These are phyloP conservation scores for Podaxis mareebaensis DNA, from an alignment of 768 basidiomycete species.

Conservation along the genomic window DNA sequence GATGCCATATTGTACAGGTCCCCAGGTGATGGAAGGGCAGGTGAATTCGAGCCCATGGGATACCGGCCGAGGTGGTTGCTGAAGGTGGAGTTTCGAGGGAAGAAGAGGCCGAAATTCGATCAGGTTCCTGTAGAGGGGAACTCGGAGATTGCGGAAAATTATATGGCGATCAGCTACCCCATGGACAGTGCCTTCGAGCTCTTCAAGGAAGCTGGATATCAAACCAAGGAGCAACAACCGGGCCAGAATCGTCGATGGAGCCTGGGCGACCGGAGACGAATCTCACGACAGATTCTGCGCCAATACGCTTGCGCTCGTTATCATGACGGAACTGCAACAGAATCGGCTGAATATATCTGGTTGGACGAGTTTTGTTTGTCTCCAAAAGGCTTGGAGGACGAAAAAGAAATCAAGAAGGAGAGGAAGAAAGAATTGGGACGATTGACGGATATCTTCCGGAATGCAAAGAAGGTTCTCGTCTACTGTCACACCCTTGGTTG, in stretches of 20 bases:
- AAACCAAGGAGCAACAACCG: neutral
- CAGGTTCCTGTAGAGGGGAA: neutral
- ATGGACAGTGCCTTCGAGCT: neutral
- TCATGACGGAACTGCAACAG: neutral
- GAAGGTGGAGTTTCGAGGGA: neutral
- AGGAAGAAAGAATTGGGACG: neutral
- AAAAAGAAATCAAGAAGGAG: neutral
- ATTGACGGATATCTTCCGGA: neutral
- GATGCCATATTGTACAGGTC: constrained; percentile 1
- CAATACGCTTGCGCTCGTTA: neutral
- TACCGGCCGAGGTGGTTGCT: neutral
- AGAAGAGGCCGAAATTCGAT: neutral
- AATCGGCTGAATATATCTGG: neutral
- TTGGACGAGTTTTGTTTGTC: neutral
- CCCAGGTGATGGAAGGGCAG: neutral
- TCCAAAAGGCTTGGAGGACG: neutral
- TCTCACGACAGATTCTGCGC: neutral
- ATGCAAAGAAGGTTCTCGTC: neutral
- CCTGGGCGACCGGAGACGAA: neutral
- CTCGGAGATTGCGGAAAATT: neutral
- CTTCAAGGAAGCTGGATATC: neutral
- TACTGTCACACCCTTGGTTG: neutral
- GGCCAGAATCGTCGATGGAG: neutral
- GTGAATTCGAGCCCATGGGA: neutral
- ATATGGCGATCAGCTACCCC: constrained; percentile 1